Evolutionary conservation across 805 yeast species (phyloP).

Genomic region (Candida qinlingensis): DNA sequence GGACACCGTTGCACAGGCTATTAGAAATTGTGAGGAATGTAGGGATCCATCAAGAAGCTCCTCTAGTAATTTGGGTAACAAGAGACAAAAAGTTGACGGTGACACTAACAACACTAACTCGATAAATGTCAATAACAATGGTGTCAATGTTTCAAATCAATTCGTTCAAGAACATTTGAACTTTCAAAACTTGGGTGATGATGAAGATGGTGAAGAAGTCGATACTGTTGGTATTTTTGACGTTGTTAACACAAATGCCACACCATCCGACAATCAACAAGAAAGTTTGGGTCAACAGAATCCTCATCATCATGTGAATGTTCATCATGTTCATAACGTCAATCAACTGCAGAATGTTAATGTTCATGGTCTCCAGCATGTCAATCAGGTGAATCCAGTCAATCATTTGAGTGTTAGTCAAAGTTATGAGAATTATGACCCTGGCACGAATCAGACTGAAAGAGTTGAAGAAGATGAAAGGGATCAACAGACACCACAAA

Average conservation of each 20-base stretch:
- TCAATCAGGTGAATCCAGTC: conserved; percentile 1
- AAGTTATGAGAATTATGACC: conserved; percentile 1
- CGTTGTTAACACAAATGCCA: background rate
- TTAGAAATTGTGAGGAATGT: conserved; percentile 72
- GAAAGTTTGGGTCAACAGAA: background rate
- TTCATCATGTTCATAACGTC: background rate
- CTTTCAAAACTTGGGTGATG: conserved; percentile 19
- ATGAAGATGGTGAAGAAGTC: background rate
- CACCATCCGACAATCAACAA: background rate
- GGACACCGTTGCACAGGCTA: conserved; percentile 76
- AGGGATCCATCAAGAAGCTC: conserved; percentile 19
- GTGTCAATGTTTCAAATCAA: conserved; percentile 3
- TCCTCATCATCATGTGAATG: background rate
- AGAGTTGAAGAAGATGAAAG: conserved; percentile 1
- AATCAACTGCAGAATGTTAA: conserved; percentile 3
- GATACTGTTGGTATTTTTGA: background rate
- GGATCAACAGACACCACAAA: background rate
- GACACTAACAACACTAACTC: background rate
- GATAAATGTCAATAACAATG: background rate
- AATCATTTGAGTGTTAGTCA: background rate
- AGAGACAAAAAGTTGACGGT: conserved; percentile 4
- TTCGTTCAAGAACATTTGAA: conserved; percentile 18
- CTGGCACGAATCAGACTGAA: conserved; percentile 1
- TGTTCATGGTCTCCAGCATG: conserved; percentile 9
- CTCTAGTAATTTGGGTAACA: background rate